Conservation (phyloP, 2,329 filamentous ascomycete genomes). For the Chrysosporium queenslandicum region DNA sequence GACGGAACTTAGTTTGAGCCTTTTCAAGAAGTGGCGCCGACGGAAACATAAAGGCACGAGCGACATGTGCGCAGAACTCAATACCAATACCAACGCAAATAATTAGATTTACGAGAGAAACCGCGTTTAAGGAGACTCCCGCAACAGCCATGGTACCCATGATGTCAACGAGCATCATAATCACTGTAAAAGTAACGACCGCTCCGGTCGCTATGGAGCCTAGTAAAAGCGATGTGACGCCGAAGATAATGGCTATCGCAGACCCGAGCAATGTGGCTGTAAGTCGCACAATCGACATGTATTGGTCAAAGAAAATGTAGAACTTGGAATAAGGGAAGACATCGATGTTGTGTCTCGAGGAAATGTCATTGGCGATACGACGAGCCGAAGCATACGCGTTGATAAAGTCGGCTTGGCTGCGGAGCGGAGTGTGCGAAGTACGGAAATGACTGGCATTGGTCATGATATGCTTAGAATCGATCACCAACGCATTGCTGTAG, state of each 20-base stretch:
- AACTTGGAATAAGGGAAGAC: constrained; percentile 96
- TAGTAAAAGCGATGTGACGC: constrained; percentile 67
- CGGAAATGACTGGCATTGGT: constrained; percentile 85
- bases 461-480: constrained; percentile 56
- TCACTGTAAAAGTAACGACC: constrained; percentile 74
- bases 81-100: constrained; percentile 95
- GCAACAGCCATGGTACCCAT: constrained; percentile 89
- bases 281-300: constrained; percentile 70
- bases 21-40: constrained; percentile 70
- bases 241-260: constrained; percentile 74
- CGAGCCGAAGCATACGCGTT: constrained; percentile 78
- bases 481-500: constrained; percentile 73
- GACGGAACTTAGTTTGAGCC: constrained; percentile 66
- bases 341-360: constrained; percentile 58
- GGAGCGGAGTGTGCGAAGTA: constrained; percentile 75
- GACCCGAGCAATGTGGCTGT: constrained; percentile 71
- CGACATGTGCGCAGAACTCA: constrained; percentile 95
- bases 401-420: constrained; percentile 88
- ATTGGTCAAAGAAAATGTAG: constrained; percentile 99
- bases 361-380: constrained; percentile 71
- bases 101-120: constrained; percentile 89
- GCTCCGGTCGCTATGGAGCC: constrained; percentile 73
- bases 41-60: constrained; percentile 91
- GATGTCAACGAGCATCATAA: constrained; percentile 90
- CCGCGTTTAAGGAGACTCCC: constrained; percentile 82